phyloP scores from a whole-genome alignment of 306 rosid species.

The Medicago ruthenica region DNA sequence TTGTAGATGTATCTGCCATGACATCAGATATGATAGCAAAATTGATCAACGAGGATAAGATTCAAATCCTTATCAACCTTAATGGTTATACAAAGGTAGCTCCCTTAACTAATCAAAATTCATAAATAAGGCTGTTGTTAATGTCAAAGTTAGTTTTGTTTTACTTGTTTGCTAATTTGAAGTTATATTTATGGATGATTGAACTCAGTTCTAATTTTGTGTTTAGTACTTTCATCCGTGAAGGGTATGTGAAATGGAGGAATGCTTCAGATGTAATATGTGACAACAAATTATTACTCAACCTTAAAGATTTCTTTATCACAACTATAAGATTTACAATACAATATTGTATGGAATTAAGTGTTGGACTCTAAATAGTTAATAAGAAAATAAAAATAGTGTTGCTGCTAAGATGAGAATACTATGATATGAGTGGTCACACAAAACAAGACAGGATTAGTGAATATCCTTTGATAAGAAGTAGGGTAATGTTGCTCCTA shows the following conservation, averaged over 20 bases:
- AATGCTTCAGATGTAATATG: conserved; percentile 10
- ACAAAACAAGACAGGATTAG: not conserved
- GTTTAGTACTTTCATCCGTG: not conserved
- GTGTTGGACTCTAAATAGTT: not conserved
- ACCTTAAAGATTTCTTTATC: not conserved
- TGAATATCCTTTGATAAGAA: not conserved
- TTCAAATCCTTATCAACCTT: conserved; percentile 88
- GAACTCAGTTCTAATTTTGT: not conserved
- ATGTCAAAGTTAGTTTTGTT: not conserved
- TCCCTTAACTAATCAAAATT: not conserved
- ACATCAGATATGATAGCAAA: conserved; percentile 91
- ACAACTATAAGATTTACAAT: not conserved
- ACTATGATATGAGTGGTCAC: not conserved
- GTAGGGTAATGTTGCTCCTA: not conserved
- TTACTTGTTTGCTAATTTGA: not conserved
- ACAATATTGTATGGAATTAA: not conserved
- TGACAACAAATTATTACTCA: not conserved
- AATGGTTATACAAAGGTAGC: conserved; percentile 97
- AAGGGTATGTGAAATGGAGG: not conserved
- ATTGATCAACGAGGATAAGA: conserved; percentile 82
- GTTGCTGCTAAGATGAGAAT: not conserved
- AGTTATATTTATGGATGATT: not conserved
- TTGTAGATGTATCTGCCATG: conserved; percentile 87
- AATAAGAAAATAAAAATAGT: not conserved
- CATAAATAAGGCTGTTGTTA: not conserved